These are phyloP conservation scores for Limonium bicolor DNA, from an alignment of 148 eudicot species.

Conservation along the genomic window DNA sequence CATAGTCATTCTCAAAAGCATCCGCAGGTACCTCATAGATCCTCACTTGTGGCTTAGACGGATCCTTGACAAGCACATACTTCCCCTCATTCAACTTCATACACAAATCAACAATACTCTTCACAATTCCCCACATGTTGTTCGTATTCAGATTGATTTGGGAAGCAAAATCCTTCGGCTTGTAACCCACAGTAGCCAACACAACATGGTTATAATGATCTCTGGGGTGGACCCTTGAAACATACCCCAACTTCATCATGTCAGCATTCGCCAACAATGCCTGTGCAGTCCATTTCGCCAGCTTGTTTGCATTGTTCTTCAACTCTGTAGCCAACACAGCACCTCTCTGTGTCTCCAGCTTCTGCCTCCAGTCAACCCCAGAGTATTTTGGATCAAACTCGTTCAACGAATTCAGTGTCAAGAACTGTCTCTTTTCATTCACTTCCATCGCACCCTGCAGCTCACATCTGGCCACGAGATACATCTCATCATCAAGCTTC, in stretches of 20 bases:
- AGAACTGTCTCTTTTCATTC: constrained; percentile 49
- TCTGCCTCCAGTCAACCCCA: constrained; percentile 95
- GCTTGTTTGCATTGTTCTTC: constrained; percentile 88
- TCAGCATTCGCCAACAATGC: constrained; percentile 75
- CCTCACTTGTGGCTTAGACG: constrained; percentile 83
- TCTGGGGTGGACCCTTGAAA: constrained; percentile 91
- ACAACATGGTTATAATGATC: constrained; percentile 90
- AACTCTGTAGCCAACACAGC: constrained; percentile 93
- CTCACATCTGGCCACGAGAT: constrained; percentile 72
- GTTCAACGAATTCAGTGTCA: constrained; percentile 78
- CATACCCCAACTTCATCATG: constrained; percentile 96
- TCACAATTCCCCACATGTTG: constrained; percentile 99
- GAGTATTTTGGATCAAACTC: constrained; percentile 91
- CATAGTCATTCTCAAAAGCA: constrained; percentile 95
- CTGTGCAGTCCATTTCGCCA: constrained; percentile 96
- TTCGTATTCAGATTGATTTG: constrained; percentile 74
- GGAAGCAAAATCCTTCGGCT: constrained; percentile 80
- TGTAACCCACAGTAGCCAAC: constrained; percentile 82
- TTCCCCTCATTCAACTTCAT: constrained; percentile 94
- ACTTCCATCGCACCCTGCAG: constrained; percentile 62
- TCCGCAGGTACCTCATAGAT: constrained; percentile 91
- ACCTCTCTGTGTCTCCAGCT: constrained; percentile 90
- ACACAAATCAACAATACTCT: constrained; percentile 90
- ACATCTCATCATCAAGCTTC: constrained; percentile 73
- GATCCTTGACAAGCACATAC: constrained; percentile 93